A percentile compares a stretch with the other conserved stretches of the same genome.
Conservation (phyloP, 371 early-diverging fungal genomes). For the Haplosporangium sp. region DNA sequence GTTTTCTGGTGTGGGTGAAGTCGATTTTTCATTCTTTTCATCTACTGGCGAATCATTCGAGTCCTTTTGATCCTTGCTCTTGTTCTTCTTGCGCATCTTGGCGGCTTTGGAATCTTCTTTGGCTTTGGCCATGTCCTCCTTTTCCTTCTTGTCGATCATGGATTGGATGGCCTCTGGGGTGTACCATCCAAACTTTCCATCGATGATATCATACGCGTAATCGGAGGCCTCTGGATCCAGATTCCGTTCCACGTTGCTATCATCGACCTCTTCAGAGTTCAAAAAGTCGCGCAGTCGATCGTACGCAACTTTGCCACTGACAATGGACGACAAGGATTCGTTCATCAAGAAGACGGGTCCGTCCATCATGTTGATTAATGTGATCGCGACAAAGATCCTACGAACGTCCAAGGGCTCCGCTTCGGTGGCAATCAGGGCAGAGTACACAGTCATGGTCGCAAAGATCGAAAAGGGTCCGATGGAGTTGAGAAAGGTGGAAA, state of each 20-base stretch:
- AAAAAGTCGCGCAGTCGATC: conserved; percentile 47
- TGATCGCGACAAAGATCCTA: conserved; percentile 73
- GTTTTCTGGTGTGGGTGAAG: not conserved
- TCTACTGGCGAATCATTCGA: not conserved
- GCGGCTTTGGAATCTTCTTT: conserved; percentile 23
- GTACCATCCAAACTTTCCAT: conserved; percentile 75
- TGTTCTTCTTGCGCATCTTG: conserved; percentile 6
- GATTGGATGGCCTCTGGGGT: conserved; percentile 42
- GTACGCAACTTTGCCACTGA: conserved; percentile 28
- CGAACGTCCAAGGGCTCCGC: conserved; percentile 66
- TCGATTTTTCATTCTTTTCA: not conserved
- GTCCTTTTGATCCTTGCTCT: not conserved
- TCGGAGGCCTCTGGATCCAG: conserved; percentile 48
- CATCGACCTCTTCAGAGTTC: conserved; percentile 69
- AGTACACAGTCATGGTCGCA: conserved; percentile 54
- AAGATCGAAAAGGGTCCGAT: conserved; percentile 64
- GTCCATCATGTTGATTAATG: conserved; percentile 89
- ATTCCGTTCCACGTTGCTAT: conserved; percentile 25
- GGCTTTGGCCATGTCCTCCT: conserved; percentile 28
- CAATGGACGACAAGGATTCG: conserved; percentile 18
- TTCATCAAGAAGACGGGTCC: conserved; percentile 79
- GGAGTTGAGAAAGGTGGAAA: conserved; percentile 35
- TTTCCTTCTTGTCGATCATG: conserved; percentile 30
- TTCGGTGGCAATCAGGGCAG: conserved; percentile 61
- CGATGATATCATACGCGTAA: conserved; percentile 42